Conservation (phyloP, 352 stramenopile genomes). For the Thraustochytrium striatum region DNA sequence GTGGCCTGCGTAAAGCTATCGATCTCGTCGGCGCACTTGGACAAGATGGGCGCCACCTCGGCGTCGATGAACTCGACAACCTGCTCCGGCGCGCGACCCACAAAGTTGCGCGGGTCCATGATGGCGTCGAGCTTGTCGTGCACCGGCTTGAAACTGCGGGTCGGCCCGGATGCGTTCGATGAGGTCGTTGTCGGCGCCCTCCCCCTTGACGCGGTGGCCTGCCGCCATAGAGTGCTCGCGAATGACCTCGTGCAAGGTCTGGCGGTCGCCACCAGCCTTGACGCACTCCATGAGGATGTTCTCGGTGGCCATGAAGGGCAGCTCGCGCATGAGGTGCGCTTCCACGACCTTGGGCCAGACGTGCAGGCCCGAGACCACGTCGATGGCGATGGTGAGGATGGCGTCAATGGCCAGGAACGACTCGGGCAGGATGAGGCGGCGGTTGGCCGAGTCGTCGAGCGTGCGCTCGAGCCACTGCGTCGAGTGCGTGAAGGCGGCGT, state of each 20-base stretch:
- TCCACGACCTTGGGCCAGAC: slow-evolving; percentile 90
- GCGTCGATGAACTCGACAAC: slow-evolving; percentile 91
- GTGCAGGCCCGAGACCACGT: slow-evolving; percentile 94
- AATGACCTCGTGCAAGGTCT: slow-evolving; percentile 95
- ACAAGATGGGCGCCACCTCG: slow-evolving; percentile 87
- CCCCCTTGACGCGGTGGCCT: slow-evolving; percentile 92
- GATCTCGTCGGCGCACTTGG: slow-evolving; percentile 64
- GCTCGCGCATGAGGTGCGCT: slow-evolving; percentile 92
- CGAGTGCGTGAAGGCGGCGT: slow-evolving; percentile 91
- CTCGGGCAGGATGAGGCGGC: slow-evolving; percentile 93
- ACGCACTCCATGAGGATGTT: slow-evolving; percentile 99
- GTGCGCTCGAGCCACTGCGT: slow-evolving; percentile 98
- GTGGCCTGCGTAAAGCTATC: not conserved
- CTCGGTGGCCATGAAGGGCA: slow-evolving; percentile 99
- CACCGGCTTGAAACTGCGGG: slow-evolving; percentile 84
- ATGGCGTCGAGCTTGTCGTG: slow-evolving; percentile 90
- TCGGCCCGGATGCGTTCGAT: slow-evolving; percentile 92
- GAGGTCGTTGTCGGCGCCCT: slow-evolving; percentile 94
- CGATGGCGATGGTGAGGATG: slow-evolving; percentile 93
- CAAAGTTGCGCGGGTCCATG: slow-evolving; percentile 93
- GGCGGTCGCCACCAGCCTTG: slow-evolving; percentile 94
- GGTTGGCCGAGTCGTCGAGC: slow-evolving; percentile 96
- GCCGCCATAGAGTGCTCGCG: slow-evolving; percentile 97
- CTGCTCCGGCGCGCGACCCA: slow-evolving; percentile 90
- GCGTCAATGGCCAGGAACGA: slow-evolving; percentile 95